Percentiles rank a stretch among this genome's conserved stretches.
These are phyloP conservation scores for Firmiana major DNA, from an alignment of 345 rosid species.

Conservation along the genomic window DNA sequence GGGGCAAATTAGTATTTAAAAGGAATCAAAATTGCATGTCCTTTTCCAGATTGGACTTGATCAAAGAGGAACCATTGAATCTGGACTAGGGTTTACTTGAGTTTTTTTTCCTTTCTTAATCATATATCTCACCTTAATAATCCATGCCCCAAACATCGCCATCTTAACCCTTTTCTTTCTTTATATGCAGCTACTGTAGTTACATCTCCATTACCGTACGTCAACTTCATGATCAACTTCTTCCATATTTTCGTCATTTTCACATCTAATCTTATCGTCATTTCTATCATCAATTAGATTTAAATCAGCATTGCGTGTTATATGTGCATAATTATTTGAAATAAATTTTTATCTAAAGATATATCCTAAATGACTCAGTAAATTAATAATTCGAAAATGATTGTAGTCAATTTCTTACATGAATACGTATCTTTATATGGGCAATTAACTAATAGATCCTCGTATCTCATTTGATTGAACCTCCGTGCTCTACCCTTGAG, in stretches of 20 bases:
- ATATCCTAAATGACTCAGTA: not conserved
- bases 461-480: not conserved
- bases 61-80: constrained; percentile 37
- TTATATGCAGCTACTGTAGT: not conserved
- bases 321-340: no score
- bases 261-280: not conserved
- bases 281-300: not conserved
- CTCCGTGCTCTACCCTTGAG: not conserved
- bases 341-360: not conserved
- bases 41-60: constrained; percentile 22
- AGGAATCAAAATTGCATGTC: constrained; percentile 12
- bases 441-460: constrained; percentile 24
- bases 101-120: constrained; percentile 8
- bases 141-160: not conserved
- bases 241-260: not conserved
- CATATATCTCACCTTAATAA: constrained; percentile 1
- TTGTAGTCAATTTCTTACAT: constrained; percentile 17
- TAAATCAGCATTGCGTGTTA: no score
- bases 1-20: not conserved
- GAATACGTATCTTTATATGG: constrained; percentile 23
- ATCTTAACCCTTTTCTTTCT: not conserved
- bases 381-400: not conserved
- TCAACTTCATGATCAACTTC: not conserved
- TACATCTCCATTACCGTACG: constrained; percentile 14
- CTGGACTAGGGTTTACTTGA: constrained; percentile 25